Conservation (phyloP, 768 basidiomycete genomes). For the Rhizopogon sp. region DNA sequence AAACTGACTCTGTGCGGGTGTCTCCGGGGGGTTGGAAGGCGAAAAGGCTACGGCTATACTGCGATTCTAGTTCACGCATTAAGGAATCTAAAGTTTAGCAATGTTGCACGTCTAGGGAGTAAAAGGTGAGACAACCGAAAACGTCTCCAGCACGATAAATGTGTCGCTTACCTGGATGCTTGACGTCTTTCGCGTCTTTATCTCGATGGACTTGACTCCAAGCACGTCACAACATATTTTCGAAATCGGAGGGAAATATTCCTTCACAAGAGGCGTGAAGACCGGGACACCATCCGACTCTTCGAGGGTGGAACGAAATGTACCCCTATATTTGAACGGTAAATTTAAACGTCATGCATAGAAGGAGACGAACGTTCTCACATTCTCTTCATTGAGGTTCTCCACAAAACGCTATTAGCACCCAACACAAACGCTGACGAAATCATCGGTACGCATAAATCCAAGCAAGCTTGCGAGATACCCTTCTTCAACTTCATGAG, state of each 20-base stretch:
- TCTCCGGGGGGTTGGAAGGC: too few relatives aligned
- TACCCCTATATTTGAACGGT: conserved; percentile 37
- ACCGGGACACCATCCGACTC: conserved; percentile 76
- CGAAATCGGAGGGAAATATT: conserved; percentile 85
- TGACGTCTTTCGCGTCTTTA: conserved; percentile 57
- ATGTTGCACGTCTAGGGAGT: conserved; percentile 63
- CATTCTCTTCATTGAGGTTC: conserved; percentile 89
- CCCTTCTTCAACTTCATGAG: conserved; percentile 68
- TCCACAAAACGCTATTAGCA: conserved; percentile 33
- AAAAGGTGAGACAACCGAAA: not conserved
- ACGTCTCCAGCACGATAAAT: not conserved
- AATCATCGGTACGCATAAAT: conserved; percentile 57
- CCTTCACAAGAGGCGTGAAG: conserved; percentile 63
- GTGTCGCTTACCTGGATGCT: conserved; percentile 66
- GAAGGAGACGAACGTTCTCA: conserved; percentile 20
- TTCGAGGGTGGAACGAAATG: conserved; percentile 58
- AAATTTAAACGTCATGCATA: not conserved
- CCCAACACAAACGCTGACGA: not conserved
- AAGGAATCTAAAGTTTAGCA: too few relatives aligned
- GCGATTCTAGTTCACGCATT: too few relatives aligned
- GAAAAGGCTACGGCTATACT: too few relatives aligned
- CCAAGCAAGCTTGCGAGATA: conserved; percentile 68
- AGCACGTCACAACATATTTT: conserved; percentile 81
- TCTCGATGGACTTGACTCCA: conserved; percentile 58
- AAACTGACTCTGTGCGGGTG: too few relatives aligned